Conservation (phyloP, 768 basidiomycete genomes). For the Lanmaoa rubissima region DNA sequence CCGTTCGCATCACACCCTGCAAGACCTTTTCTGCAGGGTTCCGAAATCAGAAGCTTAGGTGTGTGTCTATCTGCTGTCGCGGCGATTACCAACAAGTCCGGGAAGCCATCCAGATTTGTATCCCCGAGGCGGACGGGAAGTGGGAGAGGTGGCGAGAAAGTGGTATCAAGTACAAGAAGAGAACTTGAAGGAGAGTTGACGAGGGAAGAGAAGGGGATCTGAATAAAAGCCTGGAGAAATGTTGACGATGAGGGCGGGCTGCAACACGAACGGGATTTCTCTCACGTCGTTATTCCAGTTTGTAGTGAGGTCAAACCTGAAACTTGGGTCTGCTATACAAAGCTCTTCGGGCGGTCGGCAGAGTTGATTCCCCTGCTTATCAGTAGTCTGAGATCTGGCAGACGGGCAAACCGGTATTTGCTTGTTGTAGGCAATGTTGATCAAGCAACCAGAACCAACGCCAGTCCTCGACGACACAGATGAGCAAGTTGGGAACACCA, state of each 20-base stretch:
- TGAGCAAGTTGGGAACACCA: conserved; percentile 85
- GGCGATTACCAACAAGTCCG: conserved; percentile 71
- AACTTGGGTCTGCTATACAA: conserved; percentile 77
- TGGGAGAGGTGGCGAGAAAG: conserved; percentile 65
- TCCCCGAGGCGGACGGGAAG: conserved; percentile 83
- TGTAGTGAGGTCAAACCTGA: conserved; percentile 68
- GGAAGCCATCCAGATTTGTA: conserved; percentile 91
- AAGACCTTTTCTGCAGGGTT: conserved; percentile 54
- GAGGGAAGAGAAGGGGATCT: conserved; percentile 62
- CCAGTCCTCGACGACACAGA: conserved; percentile 67
- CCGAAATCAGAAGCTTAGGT: conserved; percentile 63
- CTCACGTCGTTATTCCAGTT: conserved; percentile 51
- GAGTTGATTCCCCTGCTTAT: conserved; percentile 47
- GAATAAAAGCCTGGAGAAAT: conserved; percentile 55
- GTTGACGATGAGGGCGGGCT: background rate
- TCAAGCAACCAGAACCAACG: conserved; percentile 68
- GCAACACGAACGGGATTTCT: background rate
- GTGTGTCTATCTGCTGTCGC: conserved; percentile 45
- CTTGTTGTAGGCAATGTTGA: conserved; percentile 93
- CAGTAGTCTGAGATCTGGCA: conserved; percentile 45
- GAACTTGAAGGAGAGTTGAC: conserved; percentile 48
- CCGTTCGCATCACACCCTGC: conserved; percentile 56
- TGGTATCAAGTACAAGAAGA: conserved; percentile 69
- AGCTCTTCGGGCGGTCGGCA: conserved; percentile 81
- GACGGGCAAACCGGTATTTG: conserved; percentile 81